Evolutionary conservation across 495 filamentous ascomycete genomes (phyloP), one percentile per base, ranked within the genome.

Genomic region (Aspergillus mulundensis): DNA sequence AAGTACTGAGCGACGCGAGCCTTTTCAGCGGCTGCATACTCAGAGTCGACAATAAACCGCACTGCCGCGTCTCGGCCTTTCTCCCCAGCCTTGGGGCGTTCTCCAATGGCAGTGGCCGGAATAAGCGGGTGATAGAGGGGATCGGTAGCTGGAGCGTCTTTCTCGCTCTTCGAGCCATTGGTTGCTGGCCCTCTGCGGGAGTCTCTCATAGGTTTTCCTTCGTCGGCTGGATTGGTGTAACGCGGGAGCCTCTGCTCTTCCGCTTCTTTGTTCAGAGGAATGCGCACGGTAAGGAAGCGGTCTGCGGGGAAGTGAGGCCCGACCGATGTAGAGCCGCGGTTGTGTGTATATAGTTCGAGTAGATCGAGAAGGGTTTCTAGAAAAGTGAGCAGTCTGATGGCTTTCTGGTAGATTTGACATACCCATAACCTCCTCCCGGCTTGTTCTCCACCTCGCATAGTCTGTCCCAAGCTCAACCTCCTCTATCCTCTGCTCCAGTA

Each of bases 31-130:
- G 78, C 79, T 12, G 90, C 93, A 49, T 87, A 80, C 42, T 82
- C 84, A 12, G 87, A 81, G 64, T 97, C 90, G 25, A 97, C 84
- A 76, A 96, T 90, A 65, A 96, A 98, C 12, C 94, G 85, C 25
- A 94, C 81, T 0, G 95, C 95, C 8, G 87, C 88, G 20, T 90
- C 85, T 28, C 82, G 78, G 43, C 82, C 81, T 47, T 79, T 70
- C 48, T 85, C 81, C 18, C 76, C 71, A 19, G 71, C 62, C 15
- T 68, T 66, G n/a, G 69, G 66, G 19, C 77, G 74, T 12, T 80
- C 77, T 20, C 76, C 79, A 39, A 64, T 74, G 4, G 78, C 70
- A 32, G 74, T 66, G 48, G 68, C 58, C 5, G 67, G 71, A 0
- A 66, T 75, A n/a, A 77, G 62, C 10, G 68, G 30, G 49, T 54